phyloP scores from a whole-genome alignment of 805 yeast species.

The Blastobotrys robertii region DNA sequence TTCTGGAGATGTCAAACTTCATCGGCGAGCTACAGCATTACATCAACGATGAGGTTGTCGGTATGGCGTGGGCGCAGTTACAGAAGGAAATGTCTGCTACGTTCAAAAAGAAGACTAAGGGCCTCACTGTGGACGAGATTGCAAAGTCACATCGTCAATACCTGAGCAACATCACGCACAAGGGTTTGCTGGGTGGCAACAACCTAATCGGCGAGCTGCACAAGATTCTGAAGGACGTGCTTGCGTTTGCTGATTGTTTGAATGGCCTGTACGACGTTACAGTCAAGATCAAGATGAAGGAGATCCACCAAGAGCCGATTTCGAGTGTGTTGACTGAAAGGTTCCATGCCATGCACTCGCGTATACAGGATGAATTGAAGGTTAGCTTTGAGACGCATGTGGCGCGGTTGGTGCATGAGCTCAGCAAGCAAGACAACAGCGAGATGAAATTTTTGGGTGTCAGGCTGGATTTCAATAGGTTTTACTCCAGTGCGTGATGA shows the following conservation, averaged over 20 bases:
- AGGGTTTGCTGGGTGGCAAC: constrained; percentile 26
- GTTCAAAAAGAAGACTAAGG: constrained; percentile 1
- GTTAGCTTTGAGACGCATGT: constrained; percentile 17
- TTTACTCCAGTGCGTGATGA: constrained; percentile 8
- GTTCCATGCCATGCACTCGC: constrained; percentile 9
- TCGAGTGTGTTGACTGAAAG: constrained; percentile 9
- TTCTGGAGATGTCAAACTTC: constrained; percentile 27
- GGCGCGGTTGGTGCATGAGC: constrained; percentile 19
- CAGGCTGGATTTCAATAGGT: constrained; percentile 29
- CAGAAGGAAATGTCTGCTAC: constrained; percentile 15
- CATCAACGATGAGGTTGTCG: constrained; percentile 30
- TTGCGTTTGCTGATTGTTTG: constrained; percentile 19
- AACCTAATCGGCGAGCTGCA: constrained; percentile 23
- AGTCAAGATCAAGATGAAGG: constrained; percentile 2
- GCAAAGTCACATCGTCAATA: constrained; percentile 26
- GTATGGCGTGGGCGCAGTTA: constrained; percentile 28
- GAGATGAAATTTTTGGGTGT: constrained; percentile 28
- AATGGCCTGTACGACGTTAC: constrained; percentile 20
- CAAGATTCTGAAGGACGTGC: constrained; percentile 22
- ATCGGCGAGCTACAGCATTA: constrained; percentile 28
- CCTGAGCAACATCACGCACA: constrained; percentile 21
- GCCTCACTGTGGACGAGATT: constrained; percentile 27
- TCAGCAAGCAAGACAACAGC: constrained; percentile 21
- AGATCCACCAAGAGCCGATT: neutral
- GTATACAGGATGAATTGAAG: constrained; percentile 12